phyloP scores from a whole-genome alignment of 192 early-diverging fungal genomes.

The Rhizophagus clarus region DNA sequence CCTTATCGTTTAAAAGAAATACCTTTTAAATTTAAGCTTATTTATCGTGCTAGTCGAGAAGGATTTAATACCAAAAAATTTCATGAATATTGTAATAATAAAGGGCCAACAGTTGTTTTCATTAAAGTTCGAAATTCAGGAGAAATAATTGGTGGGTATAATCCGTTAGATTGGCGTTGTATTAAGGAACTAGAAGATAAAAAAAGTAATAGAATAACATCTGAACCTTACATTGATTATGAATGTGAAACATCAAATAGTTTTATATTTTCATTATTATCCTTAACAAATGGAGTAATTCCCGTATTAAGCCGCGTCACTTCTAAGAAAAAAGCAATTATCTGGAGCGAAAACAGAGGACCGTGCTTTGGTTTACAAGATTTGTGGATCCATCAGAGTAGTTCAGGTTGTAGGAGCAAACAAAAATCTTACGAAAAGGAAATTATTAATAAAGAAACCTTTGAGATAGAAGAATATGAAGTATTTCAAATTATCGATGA shows the following conservation, averaged over 20 bases:
- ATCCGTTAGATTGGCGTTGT: neutral
- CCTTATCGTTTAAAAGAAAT: neutral
- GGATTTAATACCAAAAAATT: neutral
- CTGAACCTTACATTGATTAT: too few relatives aligned
- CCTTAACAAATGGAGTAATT: neutral
- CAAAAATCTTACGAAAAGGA: neutral
- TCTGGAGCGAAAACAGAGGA: neutral
- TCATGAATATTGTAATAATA: neutral
- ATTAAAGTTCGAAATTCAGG: neutral
- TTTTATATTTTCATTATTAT: slow-evolving; percentile 21
- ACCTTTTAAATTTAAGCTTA: neutral
- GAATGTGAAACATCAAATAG: neutral
- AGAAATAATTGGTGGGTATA: slow-evolving; percentile 2
- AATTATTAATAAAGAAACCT: neutral
- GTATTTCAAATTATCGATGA: slow-evolving; percentile 19
- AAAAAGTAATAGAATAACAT: neutral
- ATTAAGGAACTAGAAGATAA: neutral
- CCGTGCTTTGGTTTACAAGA: slow-evolving; percentile 18
- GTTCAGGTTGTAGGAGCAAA: neutral
- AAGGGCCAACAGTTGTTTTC: neutral
- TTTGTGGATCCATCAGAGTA: neutral
- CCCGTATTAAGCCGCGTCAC: neutral
- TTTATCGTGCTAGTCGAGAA: neutral
- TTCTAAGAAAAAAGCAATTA: slow-evolving; percentile 4
- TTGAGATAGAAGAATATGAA: slow-evolving; percentile 17